phyloP scores from a whole-genome alignment of 2,329 filamentous ascomycete species.

The Calonectria pauciramosa region DNA sequence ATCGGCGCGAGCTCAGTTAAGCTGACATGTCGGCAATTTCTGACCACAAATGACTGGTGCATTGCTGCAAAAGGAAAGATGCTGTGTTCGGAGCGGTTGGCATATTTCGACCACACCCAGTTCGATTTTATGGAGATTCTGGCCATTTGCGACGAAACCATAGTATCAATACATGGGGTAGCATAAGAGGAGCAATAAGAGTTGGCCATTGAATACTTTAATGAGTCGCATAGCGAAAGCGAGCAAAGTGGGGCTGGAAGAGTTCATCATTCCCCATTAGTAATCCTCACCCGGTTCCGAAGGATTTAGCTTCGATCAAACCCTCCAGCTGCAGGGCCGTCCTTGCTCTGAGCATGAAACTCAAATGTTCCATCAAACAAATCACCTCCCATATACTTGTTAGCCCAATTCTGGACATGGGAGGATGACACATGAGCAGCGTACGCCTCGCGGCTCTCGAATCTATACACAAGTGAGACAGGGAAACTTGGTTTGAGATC shows the following conservation, averaged over 20 bases:
- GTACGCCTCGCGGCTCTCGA: slow-evolving; percentile 12
- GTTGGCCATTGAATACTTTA: no score
- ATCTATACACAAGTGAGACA: not conserved
- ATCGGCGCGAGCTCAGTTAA: not conserved
- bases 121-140: no score
- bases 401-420: slow-evolving; percentile 1
- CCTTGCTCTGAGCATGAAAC: slow-evolving; percentile 3
- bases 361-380: slow-evolving; percentile 8
- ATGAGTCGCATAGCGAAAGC: not conserved
- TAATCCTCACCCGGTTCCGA: not conserved
- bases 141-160: no score
- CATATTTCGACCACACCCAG: no score
- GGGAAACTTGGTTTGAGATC: not conserved
- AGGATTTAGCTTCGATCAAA: slow-evolving; percentile 5
- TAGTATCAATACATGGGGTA: no score
- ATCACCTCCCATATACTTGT: not conserved
- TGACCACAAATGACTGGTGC: not conserved
- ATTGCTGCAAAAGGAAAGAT: not conserved
- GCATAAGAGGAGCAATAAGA: no score
- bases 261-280: not conserved
- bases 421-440: not conserved
- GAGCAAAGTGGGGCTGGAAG: not conserved
- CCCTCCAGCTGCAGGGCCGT: not conserved
- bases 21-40: not conserved
- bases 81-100: not conserved